These are phyloP conservation scores for Diaporthe capsici DNA, from an alignment of 2,329 filamentous ascomycete genomes.

Conservation along the genomic window DNA sequence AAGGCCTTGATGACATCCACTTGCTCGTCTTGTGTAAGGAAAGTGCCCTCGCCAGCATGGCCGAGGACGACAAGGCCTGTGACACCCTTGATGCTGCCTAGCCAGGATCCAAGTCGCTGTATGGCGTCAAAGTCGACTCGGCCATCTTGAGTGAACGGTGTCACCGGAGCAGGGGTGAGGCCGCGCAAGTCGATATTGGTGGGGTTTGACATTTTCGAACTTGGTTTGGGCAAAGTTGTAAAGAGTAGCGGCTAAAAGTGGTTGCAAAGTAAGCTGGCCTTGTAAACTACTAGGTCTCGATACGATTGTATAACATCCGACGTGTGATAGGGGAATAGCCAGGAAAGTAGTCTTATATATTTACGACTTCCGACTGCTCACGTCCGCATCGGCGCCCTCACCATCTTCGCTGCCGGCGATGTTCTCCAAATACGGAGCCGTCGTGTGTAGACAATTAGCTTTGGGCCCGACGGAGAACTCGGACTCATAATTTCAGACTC, in stretches of 20 bases:
- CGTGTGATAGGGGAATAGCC: not conserved
- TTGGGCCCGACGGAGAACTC: not conserved
- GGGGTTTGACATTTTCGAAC: not conserved
- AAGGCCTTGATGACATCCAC: not conserved
- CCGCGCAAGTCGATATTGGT: not conserved
- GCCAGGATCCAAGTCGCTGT: constrained; percentile 12
- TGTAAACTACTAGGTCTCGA: no score
- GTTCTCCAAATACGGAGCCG: no score
- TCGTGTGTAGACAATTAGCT: no score
- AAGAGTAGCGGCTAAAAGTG: not conserved
- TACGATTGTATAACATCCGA: not conserved
- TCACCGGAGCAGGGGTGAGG: not conserved
- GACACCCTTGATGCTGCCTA: not conserved
- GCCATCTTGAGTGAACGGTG: not conserved
- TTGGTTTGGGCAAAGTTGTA: not conserved
- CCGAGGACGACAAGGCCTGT: not conserved
- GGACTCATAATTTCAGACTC: not conserved
- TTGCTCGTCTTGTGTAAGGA: constrained; percentile 6
- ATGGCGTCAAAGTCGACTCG: constrained; percentile 1
- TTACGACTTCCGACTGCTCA: no score
- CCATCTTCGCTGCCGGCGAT: no score
- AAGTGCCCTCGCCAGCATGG: not conserved
- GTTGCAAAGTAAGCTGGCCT: not conserved
- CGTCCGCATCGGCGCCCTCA: not conserved
- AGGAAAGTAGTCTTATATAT: not conserved